phyloP scores from a whole-genome alignment of 257 asterid genomes.

The Petunia axillaris region DNA sequence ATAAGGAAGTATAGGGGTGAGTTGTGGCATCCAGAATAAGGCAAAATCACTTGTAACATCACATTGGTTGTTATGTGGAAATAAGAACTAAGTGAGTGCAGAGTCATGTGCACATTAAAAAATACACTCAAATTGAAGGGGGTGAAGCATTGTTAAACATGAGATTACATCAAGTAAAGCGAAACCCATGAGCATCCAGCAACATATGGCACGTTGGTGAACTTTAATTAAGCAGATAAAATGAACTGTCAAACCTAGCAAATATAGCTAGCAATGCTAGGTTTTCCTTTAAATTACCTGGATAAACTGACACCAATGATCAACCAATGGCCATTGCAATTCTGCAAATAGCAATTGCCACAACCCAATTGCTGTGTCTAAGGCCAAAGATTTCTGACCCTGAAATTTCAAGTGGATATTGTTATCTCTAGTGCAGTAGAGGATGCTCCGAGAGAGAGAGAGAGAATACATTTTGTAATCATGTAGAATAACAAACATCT shows the following conservation, averaged over 20 bases:
- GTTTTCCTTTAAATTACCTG: slow-evolving; percentile 52
- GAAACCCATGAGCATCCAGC: not conserved
- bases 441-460: slow-evolving; percentile 14
- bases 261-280: not conserved
- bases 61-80: not conserved
- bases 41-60: not conserved
- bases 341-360: slow-evolving; percentile 96
- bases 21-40: not conserved
- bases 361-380: slow-evolving; percentile 98
- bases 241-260: not conserved
- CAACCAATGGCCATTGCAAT: slow-evolving; percentile 90
- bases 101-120: not conserved
- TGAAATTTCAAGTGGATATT: slow-evolving; percentile 38
- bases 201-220: not conserved
- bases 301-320: slow-evolving; percentile 94
- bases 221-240: not conserved
- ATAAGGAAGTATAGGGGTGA: not conserved
- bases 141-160: not conserved
- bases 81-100: not conserved
- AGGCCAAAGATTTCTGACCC: slow-evolving; percentile 96
- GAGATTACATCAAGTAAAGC: not conserved
- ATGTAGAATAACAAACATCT: not conserved
- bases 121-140: not conserved
- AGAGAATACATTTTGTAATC: not conserved
- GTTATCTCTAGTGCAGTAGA: not conserved